phyloP scores from a whole-genome alignment of 768 basidiomycete genomes.

The Mycena epipterygia region DNA sequence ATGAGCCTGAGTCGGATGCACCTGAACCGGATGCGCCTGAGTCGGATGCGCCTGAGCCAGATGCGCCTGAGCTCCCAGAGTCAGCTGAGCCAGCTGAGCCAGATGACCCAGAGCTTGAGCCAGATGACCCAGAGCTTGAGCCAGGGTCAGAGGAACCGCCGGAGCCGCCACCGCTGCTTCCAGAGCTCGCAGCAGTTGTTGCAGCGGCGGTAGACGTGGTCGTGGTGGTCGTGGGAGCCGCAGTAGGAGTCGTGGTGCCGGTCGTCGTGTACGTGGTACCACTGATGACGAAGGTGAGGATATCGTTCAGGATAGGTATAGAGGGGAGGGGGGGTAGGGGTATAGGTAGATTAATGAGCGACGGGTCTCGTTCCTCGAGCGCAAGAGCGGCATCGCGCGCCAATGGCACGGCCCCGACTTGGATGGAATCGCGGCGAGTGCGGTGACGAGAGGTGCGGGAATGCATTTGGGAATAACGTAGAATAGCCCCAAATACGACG shows the following conservation, averaged over 20 bases:
- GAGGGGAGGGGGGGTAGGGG: slow-evolving; percentile 58
- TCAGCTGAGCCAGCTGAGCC: background rate
- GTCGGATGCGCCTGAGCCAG: background rate
- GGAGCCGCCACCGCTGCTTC: slow-evolving; percentile 3
- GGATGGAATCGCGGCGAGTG: slow-evolving; percentile 12
- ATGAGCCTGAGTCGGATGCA: slow-evolving; percentile 17
- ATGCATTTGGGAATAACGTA: slow-evolving; percentile 7
- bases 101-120: slow-evolving; percentile 12
- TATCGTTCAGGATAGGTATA: slow-evolving; percentile 54
- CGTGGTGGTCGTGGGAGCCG: slow-evolving; percentile 28
- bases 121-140: slow-evolving; percentile 26
- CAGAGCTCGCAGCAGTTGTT: slow-evolving; percentile 10
- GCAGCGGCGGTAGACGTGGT: slow-evolving; percentile 31
- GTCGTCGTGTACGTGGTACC: slow-evolving; percentile 33
- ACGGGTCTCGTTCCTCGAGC: slow-evolving; percentile 54
- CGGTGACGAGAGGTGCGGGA: slow-evolving; percentile 33
- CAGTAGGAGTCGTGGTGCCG: slow-evolving; percentile 25
- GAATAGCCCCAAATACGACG: slow-evolving; percentile 6
- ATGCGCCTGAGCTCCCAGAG: background rate
- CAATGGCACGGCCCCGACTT: background rate
- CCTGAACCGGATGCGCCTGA: slow-evolving; percentile 26
- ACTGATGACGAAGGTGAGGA: slow-evolving; percentile 52
- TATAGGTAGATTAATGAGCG: slow-evolving; percentile 53
- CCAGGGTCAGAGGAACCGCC: slow-evolving; percentile 24
- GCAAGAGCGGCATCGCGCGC: slow-evolving; percentile 8